Evolutionary conservation across 1,139 yeast species (phyloP), one percentile per base, ranked within the genome.

Genomic region (Pneumocystis murina): DNA sequence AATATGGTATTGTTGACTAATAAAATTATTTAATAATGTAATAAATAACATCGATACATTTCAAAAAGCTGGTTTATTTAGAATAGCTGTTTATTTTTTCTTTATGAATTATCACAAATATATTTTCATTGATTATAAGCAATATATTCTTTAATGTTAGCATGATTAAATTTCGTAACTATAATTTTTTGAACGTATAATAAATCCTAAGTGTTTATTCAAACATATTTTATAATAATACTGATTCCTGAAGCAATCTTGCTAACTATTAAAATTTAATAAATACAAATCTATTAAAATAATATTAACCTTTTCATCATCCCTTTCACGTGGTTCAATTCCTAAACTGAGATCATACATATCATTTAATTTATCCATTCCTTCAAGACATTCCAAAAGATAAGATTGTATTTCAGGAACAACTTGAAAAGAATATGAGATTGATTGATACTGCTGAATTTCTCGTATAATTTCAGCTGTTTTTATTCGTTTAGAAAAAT

Each of bases 401-500:
- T 64, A 64, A 3, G 62, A 79, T 72, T 87, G 94, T 63, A 90
- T 79, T 63, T 87, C 95, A 16, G 79, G 79, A 33, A 85, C 83
- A 59, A 79, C 78, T 66, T 79, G 81, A 68, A 88, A 80, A 65
- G 85, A 82, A 72, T 86, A 91, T 7, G 84, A 83, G 48, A 81
- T 77, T 5, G 68, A 65, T 72, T 88, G 91, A 72, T 85, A 90
- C 66, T 85, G 81, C 69, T 88, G 84, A 62, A 89, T 85, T 59
- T 88, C 95, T 64, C 82, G 79, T 35, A 92, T 82, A 58, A 90
- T 86, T 62, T 84, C 87, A 62, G 84, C 84, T 2, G 94, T 84
- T 72, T 85, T 86, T 41, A 82, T 74, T 64, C 97, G 78, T 72
- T 92, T 92, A 61, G 87, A 83, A 73, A 88, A 89, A 73, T 92